A percentile compares a stretch with the other conserved stretches of the same genome.
Conservation (phyloP, 768 basidiomycete genomes). For the Amanita pseudoporphyria region DNA sequence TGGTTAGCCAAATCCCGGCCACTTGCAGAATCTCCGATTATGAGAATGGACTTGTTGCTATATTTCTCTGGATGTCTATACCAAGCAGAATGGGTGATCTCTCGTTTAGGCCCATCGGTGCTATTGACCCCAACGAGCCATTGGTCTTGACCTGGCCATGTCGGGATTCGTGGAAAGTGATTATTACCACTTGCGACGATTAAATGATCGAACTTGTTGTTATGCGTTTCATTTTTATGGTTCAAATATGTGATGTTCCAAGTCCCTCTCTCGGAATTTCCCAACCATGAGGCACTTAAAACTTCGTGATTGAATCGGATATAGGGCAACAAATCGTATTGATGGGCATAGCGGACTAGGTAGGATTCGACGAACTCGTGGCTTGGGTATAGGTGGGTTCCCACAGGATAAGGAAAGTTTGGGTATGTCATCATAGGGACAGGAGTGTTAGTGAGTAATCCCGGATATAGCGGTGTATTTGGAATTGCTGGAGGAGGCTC, state of each 20-base stretch:
- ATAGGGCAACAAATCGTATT: constrained; percentile 27
- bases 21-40: constrained; percentile 36
- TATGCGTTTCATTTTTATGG: constrained; percentile 7
- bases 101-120: constrained; percentile 16
- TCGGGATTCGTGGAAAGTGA: constrained; percentile 36
- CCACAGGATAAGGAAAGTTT: constrained; percentile 39
- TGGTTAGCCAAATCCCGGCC: constrained; percentile 40
- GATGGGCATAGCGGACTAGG: constrained; percentile 31
- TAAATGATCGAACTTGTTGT: constrained; percentile 39
- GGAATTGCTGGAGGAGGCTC: constrained; percentile 36
- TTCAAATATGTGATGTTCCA: background rate
- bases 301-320: constrained; percentile 32
- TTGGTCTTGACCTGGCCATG: constrained; percentile 36
- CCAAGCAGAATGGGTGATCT: constrained; percentile 43
- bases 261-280: background rate
- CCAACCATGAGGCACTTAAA: background rate
- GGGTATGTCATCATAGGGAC: constrained; percentile 51
- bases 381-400: constrained; percentile 40
- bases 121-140: constrained; percentile 29
- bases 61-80: constrained; percentile 39
- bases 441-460: constrained; percentile 44
- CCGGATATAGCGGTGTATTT: constrained; percentile 45
- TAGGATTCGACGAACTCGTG: constrained; percentile 38
- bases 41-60: constrained; percentile 31
- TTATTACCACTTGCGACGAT: constrained; percentile 49